Percentiles rank a stretch among this genome's conserved stretches.
Evolutionary conservation across 2,329 filamentous ascomycete species (phyloP).

Genomic region (Neofusicoccum sp.): DNA sequence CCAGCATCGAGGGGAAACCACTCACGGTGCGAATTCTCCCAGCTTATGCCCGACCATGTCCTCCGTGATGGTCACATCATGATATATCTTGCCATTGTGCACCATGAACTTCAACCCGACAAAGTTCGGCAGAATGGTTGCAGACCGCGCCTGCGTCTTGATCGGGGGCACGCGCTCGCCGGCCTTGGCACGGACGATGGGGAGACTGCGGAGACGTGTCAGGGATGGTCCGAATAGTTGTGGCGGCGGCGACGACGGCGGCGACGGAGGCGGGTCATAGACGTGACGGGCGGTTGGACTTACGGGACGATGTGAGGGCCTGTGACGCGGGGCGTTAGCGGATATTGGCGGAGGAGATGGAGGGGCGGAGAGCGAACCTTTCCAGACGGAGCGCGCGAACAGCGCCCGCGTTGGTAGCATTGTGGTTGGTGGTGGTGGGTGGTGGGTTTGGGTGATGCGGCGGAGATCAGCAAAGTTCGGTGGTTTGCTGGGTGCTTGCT

Average conservation of each 20-base stretch:
- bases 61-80: conserved; percentile 80
- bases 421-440: background rate
- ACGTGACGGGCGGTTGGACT: conserved; percentile 31
- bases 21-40: conserved; percentile 86
- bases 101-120: conserved; percentile 87
- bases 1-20: conserved; percentile 25
- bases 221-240: conserved; percentile 37
- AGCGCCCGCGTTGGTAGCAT: conserved; percentile 53
- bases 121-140: conserved; percentile 89
- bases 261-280: background rate
- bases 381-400: conserved; percentile 77
- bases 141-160: conserved; percentile 80
- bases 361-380: conserved; percentile 57
- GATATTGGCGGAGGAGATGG: conserved; percentile 1
- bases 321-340: conserved; percentile 36
- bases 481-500: too few relatives aligned
- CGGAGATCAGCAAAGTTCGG: background rate
- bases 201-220: conserved; percentile 51
- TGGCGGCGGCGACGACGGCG: background rate
- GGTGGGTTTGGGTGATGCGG: background rate
- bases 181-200: conserved; percentile 59
- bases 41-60: conserved; percentile 97
- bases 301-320: conserved; percentile 71
- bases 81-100: conserved; percentile 86
- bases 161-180: conserved; percentile 70